Percentiles rank a stretch among this genome's conserved stretches.
These are phyloP conservation scores for Paramyrothecium sp. DNA, from an alignment of 2,329 filamentous ascomycete genomes.

Conservation along the genomic window DNA sequence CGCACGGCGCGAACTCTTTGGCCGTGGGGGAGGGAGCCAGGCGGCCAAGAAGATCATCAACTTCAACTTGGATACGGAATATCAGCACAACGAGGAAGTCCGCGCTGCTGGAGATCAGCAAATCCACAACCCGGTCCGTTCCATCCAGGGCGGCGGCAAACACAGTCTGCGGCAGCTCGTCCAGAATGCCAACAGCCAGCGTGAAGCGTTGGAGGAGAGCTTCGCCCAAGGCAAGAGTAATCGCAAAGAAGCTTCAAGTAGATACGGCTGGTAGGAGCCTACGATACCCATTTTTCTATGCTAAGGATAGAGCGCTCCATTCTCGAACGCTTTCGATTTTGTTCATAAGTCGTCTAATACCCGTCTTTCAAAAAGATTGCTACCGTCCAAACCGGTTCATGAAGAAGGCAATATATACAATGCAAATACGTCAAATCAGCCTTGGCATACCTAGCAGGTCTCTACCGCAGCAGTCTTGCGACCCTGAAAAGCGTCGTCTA, in stretches of 20 bases:
- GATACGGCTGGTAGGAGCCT: conserved; percentile 72
- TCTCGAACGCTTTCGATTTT: conserved; percentile 8
- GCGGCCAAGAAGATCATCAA: conserved; percentile 65
- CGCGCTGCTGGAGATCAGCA: conserved; percentile 68
- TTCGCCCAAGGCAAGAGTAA: conserved; percentile 81
- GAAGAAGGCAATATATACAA: background rate
- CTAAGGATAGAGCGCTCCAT: conserved; percentile 5
- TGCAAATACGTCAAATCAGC: background rate
- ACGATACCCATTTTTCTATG: conserved; percentile 19
- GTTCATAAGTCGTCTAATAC: conserved; percentile 5
- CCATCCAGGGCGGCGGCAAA: conserved; percentile 73
- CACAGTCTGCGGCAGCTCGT: conserved; percentile 88
- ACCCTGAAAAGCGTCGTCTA: conserved; percentile 41
- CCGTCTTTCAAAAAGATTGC: background rate
- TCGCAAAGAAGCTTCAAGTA: conserved; percentile 75
- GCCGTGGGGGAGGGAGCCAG: conserved; percentile 52
- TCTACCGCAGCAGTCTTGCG: conserved; percentile 49
- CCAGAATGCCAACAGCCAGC: conserved; percentile 76
- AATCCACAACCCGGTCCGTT: conserved; percentile 79
- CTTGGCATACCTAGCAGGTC: conserved; percentile 11
- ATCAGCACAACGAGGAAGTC: conserved; percentile 77
- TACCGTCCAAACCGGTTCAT: background rate
- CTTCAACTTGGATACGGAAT: conserved; percentile 88
- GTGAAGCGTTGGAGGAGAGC: conserved; percentile 86
- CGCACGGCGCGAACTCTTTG: conserved; percentile 81